phyloP scores from a whole-genome alignment of 83 land plant genomes.

The Diphasiastrum complanatum region DNA sequence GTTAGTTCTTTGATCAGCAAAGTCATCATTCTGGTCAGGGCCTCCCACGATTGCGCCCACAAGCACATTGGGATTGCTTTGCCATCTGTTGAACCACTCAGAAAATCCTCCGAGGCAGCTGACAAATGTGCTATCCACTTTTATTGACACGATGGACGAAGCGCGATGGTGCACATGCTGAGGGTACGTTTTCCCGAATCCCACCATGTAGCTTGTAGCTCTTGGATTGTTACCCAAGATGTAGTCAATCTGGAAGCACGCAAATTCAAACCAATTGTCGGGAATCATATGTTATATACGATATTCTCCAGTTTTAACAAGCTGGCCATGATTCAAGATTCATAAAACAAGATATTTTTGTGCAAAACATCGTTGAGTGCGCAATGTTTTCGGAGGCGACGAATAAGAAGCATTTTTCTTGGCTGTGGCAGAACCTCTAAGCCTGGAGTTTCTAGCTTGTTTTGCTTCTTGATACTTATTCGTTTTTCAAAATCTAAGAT shows the following conservation, averaged over 20 bases:
- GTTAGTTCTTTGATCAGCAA: conserved; percentile 36
- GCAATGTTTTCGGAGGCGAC: too few species aligned
- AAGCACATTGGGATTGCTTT: conserved; percentile 53
- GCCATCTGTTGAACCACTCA: conserved; percentile 34
- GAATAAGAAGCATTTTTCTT: too few species aligned
- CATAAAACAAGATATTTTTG: too few species aligned
- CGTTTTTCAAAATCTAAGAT: too few species aligned
- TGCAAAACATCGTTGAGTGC: too few species aligned
- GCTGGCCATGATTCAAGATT: too few species aligned
- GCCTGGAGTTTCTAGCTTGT: too few species aligned
- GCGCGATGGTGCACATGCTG: conserved; percentile 57
- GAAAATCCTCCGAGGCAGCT: conserved; percentile 44
- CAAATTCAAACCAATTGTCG: not conserved
- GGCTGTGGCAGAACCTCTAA: too few species aligned
- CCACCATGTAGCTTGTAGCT: conserved; percentile 64
- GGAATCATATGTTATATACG: too few species aligned
- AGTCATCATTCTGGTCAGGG: conserved; percentile 47
- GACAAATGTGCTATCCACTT: conserved; percentile 27
- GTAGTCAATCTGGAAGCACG: conserved; percentile 56
- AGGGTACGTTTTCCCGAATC: conserved; percentile 47
- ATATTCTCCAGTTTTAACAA: too few species aligned
- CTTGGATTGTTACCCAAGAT: conserved; percentile 57
- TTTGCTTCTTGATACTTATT: too few species aligned
- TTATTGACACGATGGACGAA: conserved; percentile 55
- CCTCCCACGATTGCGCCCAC: conserved; percentile 70